Percentiles rank a stretch among this genome's conserved stretches.
Evolutionary conservation across 2,329 filamentous ascomycete species (phyloP).

Genomic region (Alternaria novae-zelandiae): DNA sequence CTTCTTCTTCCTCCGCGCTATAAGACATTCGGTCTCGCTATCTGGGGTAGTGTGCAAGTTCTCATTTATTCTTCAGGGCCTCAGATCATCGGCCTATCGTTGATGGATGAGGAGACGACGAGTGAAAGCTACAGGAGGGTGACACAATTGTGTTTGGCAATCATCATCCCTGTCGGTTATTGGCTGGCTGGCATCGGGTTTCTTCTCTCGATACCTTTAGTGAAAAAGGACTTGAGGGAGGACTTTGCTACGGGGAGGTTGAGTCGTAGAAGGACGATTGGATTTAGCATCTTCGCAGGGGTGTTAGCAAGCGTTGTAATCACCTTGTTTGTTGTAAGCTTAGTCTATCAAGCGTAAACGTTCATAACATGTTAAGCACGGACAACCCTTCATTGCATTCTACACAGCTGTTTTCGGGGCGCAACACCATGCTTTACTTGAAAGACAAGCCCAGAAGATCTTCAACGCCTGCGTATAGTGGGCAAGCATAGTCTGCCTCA

Average conservation of each 20-base stretch:
- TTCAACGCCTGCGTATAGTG: conserved; percentile 7
- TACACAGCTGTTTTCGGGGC: no score
- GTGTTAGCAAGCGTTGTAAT: not conserved
- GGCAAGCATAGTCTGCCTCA: conserved; percentile 16
- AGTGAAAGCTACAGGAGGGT: not conserved
- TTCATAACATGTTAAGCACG: accelerated
- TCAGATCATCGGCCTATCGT: not conserved
- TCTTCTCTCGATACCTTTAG: not conserved
- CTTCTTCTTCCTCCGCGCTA: not conserved
- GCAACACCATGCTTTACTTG: not conserved
- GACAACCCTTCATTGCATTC: no score
- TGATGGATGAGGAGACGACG: not conserved
- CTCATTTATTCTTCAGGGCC: not conserved
- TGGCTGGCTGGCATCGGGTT: not conserved
- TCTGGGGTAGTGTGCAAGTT: not conserved
- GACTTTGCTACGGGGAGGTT: not conserved
- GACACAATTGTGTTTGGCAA: not conserved
- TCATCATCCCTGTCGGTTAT: not conserved
- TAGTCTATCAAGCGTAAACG: not conserved
- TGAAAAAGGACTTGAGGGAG: not conserved
- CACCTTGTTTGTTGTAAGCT: not conserved
- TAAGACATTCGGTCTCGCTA: not conserved
- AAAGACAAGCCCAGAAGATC: conserved; percentile 10
- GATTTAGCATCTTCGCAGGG: not conserved
- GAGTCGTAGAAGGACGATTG: not conserved